Evolutionary conservation across 352 stramenopile genomes (phyloP).

Genomic region (Phytophthora nicotianae): DNA sequence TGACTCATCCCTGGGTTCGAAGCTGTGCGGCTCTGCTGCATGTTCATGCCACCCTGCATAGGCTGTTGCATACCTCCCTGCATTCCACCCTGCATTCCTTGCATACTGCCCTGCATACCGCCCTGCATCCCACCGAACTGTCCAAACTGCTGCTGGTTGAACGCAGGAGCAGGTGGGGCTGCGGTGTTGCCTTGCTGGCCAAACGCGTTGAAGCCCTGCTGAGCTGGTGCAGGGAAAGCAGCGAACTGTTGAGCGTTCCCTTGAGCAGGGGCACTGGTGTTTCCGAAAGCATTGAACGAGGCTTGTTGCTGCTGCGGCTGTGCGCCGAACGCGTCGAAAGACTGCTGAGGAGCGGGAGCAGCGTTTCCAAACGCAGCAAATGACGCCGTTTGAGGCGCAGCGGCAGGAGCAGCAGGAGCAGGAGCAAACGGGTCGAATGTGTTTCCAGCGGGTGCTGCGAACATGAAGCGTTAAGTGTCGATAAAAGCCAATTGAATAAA

Average conservation of each 20-base stretch:
- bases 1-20: slow-evolving; percentile 49
- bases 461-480: slow-evolving; percentile 5
- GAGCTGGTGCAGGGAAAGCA: slow-evolving; percentile 46
- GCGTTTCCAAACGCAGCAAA: slow-evolving; percentile 52
- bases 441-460: slow-evolving; percentile 35
- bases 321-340: slow-evolving; percentile 63
- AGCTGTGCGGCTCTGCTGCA: slow-evolving; percentile 45
- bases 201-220: slow-evolving; percentile 59
- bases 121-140: slow-evolving; percentile 56
- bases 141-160: slow-evolving; percentile 53
- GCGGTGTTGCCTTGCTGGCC: slow-evolving; percentile 42
- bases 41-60: slow-evolving; percentile 43
- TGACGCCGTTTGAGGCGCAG: slow-evolving; percentile 29
- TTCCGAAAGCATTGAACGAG: slow-evolving; percentile 71
- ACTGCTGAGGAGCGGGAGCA: slow-evolving; percentile 40
- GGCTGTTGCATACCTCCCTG: slow-evolving; percentile 50
- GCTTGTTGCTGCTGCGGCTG: slow-evolving; percentile 47
- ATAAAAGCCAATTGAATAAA: not conserved
- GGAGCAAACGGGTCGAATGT: slow-evolving; percentile 78
- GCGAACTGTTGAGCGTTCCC: slow-evolving; percentile 45
- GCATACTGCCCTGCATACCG: no score
- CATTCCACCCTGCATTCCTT: no score
- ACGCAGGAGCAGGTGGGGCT: slow-evolving; percentile 46
- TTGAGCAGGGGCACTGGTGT: slow-evolving; percentile 28
- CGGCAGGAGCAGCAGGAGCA: slow-evolving; percentile 31